phyloP scores from a whole-genome alignment of 495 filamentous ascomycete species.

The Podospora pseudocomata region DNA sequence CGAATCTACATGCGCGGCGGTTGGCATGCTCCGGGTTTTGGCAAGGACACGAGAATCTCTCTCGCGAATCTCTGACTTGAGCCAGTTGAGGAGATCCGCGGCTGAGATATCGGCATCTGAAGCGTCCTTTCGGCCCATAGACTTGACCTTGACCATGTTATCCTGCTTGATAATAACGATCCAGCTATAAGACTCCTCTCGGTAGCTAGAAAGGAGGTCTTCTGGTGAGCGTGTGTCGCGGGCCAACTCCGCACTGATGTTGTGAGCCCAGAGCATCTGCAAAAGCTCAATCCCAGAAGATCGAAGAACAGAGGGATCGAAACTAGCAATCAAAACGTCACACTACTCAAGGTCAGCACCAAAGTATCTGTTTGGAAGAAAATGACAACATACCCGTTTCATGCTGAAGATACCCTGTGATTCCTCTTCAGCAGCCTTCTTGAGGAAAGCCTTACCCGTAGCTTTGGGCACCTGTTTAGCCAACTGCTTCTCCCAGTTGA shows the following conservation, averaged over 20 bases:
- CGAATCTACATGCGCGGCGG: slow-evolving; percentile 20
- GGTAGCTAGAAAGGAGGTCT: slow-evolving; percentile 67
- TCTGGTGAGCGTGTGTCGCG: slow-evolving; percentile 69
- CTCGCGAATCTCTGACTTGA: slow-evolving; percentile 80
- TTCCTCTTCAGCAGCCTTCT: slow-evolving; percentile 57
- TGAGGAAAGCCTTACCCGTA: slow-evolving; percentile 59
- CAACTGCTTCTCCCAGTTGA: slow-evolving; percentile 79
- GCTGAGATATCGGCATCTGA: slow-evolving; percentile 71
- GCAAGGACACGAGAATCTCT: slow-evolving; percentile 41
- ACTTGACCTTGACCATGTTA: slow-evolving; percentile 70
- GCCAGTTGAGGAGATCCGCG: slow-evolving; percentile 72
- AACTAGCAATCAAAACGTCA: slow-evolving; percentile 85
- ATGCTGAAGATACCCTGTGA: slow-evolving; percentile 55
- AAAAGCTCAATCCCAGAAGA: slow-evolving; percentile 72
- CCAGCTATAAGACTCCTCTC: slow-evolving; percentile 76
- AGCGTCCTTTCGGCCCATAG: slow-evolving; percentile 65
- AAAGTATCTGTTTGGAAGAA: not conserved
- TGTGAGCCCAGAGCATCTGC: slow-evolving; percentile 74
- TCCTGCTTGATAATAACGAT: slow-evolving; percentile 83
- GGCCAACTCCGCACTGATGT: slow-evolving; percentile 88
- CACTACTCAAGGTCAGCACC: slow-evolving; percentile 49
- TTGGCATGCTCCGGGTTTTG: slow-evolving; percentile 19
- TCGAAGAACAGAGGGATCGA: slow-evolving; percentile 71
- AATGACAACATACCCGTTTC: slow-evolving; percentile 55
- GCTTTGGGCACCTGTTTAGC: slow-evolving; percentile 62